Evolutionary conservation across 1,284 basidiomycete genomes (phyloP), one percentile per base, ranked within the genome.

Genomic region (Heliocybe sulcata): DNA sequence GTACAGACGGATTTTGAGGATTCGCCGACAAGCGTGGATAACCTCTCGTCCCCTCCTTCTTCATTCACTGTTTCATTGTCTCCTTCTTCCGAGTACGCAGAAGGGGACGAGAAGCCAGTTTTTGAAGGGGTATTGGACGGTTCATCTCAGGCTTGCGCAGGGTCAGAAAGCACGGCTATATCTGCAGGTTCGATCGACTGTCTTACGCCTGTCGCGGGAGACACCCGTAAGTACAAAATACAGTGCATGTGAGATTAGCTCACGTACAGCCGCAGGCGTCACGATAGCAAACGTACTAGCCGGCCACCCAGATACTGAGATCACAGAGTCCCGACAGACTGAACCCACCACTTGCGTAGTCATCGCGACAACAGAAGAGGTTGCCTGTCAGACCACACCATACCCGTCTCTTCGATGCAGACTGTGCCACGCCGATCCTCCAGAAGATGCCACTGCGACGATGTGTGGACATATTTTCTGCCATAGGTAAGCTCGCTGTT

Each of bases 401-500:
- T 45, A 19, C 16, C 23, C 42, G 4, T 16, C 16, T 45, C 4
- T 45, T 6, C 42, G 42, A 20, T 56, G 55, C 22, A 54, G 55
- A 23, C 42, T 56, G 3, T 56, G 55, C 26, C 55, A 31, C 20
- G 33, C 22, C 16, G 45, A 54, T 25, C 51, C 52, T 9, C 53
- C 51, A 22, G 14, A 42, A 3, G 47, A 56, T 14, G 25, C 51
- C 42, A 56, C 55, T 2, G 55, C 35, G 9, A 56, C 55, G 11
- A 52, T 35, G 16, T 56, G 55, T 25, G 55, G 55, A 19, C 55
- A 56, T 26, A 16, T 56, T 23, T 56, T 56, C 23, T 56, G 55
- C 25, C 16, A 56, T 23, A 29, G 45, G 55, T 54, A 27, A 29
- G 55, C 33, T 38, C n/a, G 42, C 42, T 16, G 6, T 45, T 25